Evolutionary conservation across 208 protist species (phyloP), one percentile per base, ranked within the genome.

Genomic region (Baffinella frigidus): DNA sequence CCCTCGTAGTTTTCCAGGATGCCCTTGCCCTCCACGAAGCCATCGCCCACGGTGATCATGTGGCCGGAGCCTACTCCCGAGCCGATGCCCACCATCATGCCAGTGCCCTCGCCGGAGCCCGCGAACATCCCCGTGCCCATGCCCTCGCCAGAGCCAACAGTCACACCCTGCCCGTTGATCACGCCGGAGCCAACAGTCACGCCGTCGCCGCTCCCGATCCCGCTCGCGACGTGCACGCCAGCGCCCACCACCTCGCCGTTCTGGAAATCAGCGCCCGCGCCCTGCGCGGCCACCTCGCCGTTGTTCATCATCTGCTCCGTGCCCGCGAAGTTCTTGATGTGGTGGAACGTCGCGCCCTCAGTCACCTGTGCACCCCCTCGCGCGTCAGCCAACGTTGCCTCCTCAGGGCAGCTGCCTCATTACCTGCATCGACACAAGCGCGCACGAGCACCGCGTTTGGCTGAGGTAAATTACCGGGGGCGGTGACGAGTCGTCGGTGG

Each of bases 301-400:
- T 67, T 90, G 83, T 90, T 90, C 83, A 90, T 90, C 83, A 90
- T 90, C 83, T 90, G 77, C 77, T 87, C 61, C 27, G 83, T 73
- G 61, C 83, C 83, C 62, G 83, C 83, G n/a, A 90, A 90, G 61
- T 90, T 90, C 61, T 90, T 90, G 83, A 90, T 90, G 83, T 90
- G 83, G 83, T 90, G 83, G 83, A 90, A 90, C 2, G 83, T 90
- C 7, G 45, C 17, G 30, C 83, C 83, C 64, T 90, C 83, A 5
- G 83, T 74, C 36, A 90, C 71, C 56, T 64, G n/a, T n/a, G 56
- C 56, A 20, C 56, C n/a, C 20, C 56, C 24, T 64, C 56, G n/a
- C 20, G 56, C 20, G n/a, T 20, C 56, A 64, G 20, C 56, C 20
- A 64, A n/a, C 56, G n/a, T 20, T 30, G 56, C 56, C 20, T 64